These are phyloP conservation scores for Boletus fagicola DNA, from an alignment of 768 basidiomycete species.

Conservation along the genomic window DNA sequence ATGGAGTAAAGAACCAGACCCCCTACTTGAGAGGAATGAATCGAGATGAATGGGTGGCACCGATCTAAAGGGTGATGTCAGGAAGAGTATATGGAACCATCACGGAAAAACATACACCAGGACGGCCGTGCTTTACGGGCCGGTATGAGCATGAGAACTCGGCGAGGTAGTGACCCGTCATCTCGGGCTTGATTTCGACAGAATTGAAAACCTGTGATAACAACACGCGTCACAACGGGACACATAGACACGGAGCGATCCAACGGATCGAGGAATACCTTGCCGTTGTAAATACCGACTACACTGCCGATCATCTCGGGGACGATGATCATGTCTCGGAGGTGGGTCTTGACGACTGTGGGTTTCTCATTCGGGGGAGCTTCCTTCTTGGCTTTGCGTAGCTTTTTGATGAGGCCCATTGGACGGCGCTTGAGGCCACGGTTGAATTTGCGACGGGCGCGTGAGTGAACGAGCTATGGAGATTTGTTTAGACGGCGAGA, in stretches of 20 bases:
- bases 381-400: slow-evolving; percentile 99
- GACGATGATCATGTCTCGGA: slow-evolving; percentile 99
- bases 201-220: slow-evolving; percentile 78
- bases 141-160: slow-evolving; percentile 98
- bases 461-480: slow-evolving; percentile 89
- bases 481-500: slow-evolving; percentile 1
- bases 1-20: slow-evolving; percentile 21
- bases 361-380: slow-evolving; percentile 99
- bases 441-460: slow-evolving; percentile 98
- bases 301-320: slow-evolving; percentile 99
- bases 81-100: slow-evolving; percentile 7
- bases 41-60: slow-evolving; percentile 88
- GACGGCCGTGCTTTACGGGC: slow-evolving; percentile 99
- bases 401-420: slow-evolving; percentile 98
- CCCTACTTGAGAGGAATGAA: slow-evolving; percentile 97
- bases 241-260: not conserved
- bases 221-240: not conserved
- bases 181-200: slow-evolving; percentile 99
- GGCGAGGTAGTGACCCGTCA: slow-evolving; percentile 99
- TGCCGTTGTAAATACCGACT: slow-evolving; percentile 98
- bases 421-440: slow-evolving; percentile 98
- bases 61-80: slow-evolving; percentile 51
- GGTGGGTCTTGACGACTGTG: slow-evolving; percentile 96
- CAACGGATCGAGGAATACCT: slow-evolving; percentile 49
- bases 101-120: slow-evolving; percentile 74